phyloP scores from a whole-genome alignment of 345 rosid genomes.

The Gossypium longicalyx region DNA sequence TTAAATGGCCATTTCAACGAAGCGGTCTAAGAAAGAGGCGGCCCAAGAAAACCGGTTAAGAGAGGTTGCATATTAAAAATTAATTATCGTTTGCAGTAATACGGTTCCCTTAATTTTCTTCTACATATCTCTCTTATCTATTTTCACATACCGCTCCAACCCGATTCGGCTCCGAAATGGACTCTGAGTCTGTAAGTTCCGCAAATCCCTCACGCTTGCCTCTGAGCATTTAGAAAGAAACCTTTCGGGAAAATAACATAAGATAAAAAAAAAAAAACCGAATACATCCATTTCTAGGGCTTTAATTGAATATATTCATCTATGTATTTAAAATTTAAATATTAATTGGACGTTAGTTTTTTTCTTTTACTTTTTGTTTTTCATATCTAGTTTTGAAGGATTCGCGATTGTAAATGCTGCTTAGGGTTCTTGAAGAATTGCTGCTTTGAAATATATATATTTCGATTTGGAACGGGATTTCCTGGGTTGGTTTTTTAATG shows the following conservation, averaged over 20 bases:
- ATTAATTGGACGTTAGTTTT: constrained; percentile 15
- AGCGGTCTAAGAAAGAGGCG: constrained; percentile 4
- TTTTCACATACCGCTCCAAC: constrained; percentile 28
- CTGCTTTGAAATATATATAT: constrained; percentile 13
- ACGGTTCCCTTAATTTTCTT: constrained; percentile 6
- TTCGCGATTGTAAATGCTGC: constrained; percentile 19
- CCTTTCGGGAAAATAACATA: not conserved
- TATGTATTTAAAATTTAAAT: not conserved
- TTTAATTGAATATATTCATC: not conserved
- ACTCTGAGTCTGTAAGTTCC: constrained; percentile 46
- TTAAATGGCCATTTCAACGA: not conserved
- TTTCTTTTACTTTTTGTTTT: not conserved
- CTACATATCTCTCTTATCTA: constrained; percentile 11
- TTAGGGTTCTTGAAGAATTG: constrained; percentile 46
- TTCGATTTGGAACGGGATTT: constrained; percentile 18
- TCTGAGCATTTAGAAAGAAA: constrained; percentile 14
- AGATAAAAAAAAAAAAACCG: not conserved
- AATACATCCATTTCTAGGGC: constrained; percentile 23
- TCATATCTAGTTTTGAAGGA: constrained; percentile 12
- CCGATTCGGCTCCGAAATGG: constrained; percentile 31
- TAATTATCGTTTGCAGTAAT: no score
- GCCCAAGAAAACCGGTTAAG: not conserved
- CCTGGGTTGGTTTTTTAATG: not conserved
- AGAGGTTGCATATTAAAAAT: no score
- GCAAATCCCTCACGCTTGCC: constrained; percentile 19